phyloP scores from a whole-genome alignment of 495 filamentous ascomycete genomes.

The Parathielavia appendiculata region DNA sequence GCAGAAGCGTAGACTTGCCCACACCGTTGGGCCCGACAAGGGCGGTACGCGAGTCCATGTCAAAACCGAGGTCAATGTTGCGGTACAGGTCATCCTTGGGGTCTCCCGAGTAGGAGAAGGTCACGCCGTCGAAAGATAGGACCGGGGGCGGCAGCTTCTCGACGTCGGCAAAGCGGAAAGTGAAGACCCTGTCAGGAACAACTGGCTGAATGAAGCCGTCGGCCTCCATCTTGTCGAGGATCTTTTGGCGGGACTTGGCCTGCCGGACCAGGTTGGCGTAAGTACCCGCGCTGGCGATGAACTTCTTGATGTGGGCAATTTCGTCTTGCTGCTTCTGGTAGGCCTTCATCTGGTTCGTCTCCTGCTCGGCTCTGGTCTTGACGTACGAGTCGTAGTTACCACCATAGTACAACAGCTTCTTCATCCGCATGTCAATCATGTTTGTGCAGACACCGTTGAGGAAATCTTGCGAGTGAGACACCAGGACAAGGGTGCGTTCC shows the following conservation, averaged over 20 bases:
- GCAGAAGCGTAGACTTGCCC: slow-evolving; percentile 96
- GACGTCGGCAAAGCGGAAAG: slow-evolving; percentile 96
- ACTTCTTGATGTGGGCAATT: slow-evolving; percentile 99
- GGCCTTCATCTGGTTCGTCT: slow-evolving; percentile 96
- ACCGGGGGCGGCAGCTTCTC: slow-evolving; percentile 97
- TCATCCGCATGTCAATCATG: slow-evolving; percentile 97
- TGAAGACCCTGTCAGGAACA: slow-evolving; percentile 80
- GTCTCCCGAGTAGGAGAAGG: slow-evolving; percentile 94
- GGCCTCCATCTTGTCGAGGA: slow-evolving; percentile 99
- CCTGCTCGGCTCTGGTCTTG: slow-evolving; percentile 91
- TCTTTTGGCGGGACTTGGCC: slow-evolving; percentile 99
- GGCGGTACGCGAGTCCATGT: slow-evolving; percentile 98
- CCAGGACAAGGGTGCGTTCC: slow-evolving; percentile 94
- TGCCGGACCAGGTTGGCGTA: slow-evolving; percentile 99
- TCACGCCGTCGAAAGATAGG: slow-evolving; percentile 92
- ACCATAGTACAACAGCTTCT: slow-evolving; percentile 94
- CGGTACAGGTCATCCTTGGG: slow-evolving; percentile 89
- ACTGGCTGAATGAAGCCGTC: slow-evolving; percentile 97
- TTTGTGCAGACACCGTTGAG: slow-evolving; percentile 97
- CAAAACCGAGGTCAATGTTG: slow-evolving; percentile 93
- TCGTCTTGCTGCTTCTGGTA: slow-evolving; percentile 99
- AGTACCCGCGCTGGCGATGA: slow-evolving; percentile 98
- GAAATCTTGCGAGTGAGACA: slow-evolving; percentile 98
- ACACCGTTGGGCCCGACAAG: slow-evolving; percentile 99
- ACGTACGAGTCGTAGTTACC: slow-evolving; percentile 99